Evolutionary conservation across 140 eudicot species (phyloP).

Genomic region (Bidens hawaiensis): DNA sequence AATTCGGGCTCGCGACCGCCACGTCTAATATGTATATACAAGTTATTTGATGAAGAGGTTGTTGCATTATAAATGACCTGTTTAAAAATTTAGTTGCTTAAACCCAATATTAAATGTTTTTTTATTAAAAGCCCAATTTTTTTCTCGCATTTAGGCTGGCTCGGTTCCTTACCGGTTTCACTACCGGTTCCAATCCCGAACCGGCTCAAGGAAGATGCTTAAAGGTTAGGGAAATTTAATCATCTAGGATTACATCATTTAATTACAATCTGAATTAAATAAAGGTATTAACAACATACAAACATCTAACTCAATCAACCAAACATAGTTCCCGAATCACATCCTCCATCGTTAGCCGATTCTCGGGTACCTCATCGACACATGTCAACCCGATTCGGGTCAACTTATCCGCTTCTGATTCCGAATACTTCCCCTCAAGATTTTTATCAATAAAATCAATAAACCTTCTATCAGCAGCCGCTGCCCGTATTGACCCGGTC

Average conservation of each 20-base stretch:
- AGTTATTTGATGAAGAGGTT: no score
- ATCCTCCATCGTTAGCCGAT: slow-evolving; percentile 55
- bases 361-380: slow-evolving; percentile 59
- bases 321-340: slow-evolving; percentile 40
- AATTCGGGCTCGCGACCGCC: slow-evolving; percentile 47
- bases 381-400: slow-evolving; percentile 48
- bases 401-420: slow-evolving; percentile 40
- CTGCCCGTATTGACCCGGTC: slow-evolving; percentile 28
- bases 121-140: no score
- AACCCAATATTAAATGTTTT: no score
- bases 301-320: background rate
- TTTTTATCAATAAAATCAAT: slow-evolving; percentile 51
- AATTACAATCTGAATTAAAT: slow-evolving; percentile 12
- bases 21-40: slow-evolving; percentile 36
- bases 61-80: no score
- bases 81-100: no score
- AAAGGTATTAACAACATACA: slow-evolving; percentile 3
- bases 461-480: slow-evolving; percentile 50
- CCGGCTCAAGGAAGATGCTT: slow-evolving; percentile 82
- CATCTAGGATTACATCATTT: slow-evolving; percentile 67
- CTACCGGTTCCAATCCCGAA: no score
- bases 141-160: no score
- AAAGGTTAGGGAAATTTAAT: slow-evolving; percentile 41
- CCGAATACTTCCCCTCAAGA: slow-evolving; percentile 43
- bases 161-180: no score